A percentile compares a stretch with the other conserved stretches of the same genome.
phyloP scores from a whole-genome alignment of 345 rosid species.

The Gossypium sturtianum region DNA sequence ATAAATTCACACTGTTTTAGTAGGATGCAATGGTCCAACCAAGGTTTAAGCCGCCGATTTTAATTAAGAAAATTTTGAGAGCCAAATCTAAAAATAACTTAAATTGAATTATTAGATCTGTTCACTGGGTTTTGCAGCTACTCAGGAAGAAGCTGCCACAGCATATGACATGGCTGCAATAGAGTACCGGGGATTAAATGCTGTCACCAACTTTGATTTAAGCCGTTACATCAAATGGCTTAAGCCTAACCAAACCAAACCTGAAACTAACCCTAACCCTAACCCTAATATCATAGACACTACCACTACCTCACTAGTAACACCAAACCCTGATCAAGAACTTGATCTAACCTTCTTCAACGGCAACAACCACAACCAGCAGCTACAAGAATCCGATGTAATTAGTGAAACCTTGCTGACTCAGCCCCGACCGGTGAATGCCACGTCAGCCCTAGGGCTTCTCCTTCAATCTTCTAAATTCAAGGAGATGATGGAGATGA shows the following conservation, averaged over 20 bases:
- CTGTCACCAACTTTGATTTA: slow-evolving; percentile 90
- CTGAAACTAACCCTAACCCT: neutral
- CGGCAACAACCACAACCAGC: neutral
- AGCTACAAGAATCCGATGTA: slow-evolving; percentile 3
- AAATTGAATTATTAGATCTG: neutral
- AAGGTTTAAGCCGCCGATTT: no score
- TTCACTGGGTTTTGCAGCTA: slow-evolving; percentile 40
- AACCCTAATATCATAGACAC: neutral
- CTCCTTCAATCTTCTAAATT: slow-evolving; percentile 56
- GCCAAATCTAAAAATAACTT: no score
- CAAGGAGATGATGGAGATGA: slow-evolving; percentile 66
- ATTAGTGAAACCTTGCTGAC: neutral
- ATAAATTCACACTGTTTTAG: no score
- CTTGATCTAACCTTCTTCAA: slow-evolving; percentile 18
- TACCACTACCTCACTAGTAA: neutral
- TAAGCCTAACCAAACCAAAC: slow-evolving; percentile 28
- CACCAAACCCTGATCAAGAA: slow-evolving; percentile 13
- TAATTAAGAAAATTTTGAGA: no score
- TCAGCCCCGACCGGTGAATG: slow-evolving; percentile 22
- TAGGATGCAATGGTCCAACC: neutral
- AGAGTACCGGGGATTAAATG: slow-evolving; percentile 86
- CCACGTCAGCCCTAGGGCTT: slow-evolving; percentile 64
- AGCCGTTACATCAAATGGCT: slow-evolving; percentile 77
- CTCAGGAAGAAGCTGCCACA: slow-evolving; percentile 93
- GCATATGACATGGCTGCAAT: slow-evolving; percentile 93